phyloP scores from a whole-genome alignment of 805 yeast genomes.

The Suhomyces sp. region DNA sequence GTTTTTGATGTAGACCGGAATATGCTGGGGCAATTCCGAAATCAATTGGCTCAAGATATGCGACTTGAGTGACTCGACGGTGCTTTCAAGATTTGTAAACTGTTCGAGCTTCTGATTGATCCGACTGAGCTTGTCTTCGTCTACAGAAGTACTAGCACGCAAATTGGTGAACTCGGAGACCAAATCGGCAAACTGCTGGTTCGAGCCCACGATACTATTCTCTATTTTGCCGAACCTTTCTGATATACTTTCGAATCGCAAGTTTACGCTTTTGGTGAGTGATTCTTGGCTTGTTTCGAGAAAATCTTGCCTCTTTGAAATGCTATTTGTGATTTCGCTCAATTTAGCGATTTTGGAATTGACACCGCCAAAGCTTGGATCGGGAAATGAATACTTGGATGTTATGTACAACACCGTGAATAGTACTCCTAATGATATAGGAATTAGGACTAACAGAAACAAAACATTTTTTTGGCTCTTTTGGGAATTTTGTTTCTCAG shows the following conservation, averaged over 20 bases:
- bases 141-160: background rate
- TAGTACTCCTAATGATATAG: background rate
- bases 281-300: constrained; percentile 15
- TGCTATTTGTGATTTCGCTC: constrained; percentile 12
- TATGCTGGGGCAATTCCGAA: constrained; percentile 23
- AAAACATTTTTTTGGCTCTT: background rate
- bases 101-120: constrained; percentile 9
- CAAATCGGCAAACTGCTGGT: constrained; percentile 9
- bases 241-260: constrained; percentile 17
- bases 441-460: background rate
- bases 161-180: constrained; percentile 8
- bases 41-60: constrained; percentile 19
- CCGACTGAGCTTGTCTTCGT: constrained; percentile 5
- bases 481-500: background rate
- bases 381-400: background rate
- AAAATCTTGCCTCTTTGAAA: constrained; percentile 18
- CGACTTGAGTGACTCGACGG: constrained; percentile 14
- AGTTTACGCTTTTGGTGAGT: constrained; percentile 10
- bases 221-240: constrained; percentile 8
- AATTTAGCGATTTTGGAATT: constrained; percentile 6
- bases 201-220: constrained; percentile 1
- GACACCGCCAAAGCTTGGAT: background rate
- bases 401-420: background rate
- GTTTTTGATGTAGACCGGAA: constrained; percentile 33
- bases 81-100: constrained; percentile 15